These are phyloP conservation scores for Brassica juncea DNA, from an alignment of 345 rosid genomes.

Conservation along the genomic window DNA sequence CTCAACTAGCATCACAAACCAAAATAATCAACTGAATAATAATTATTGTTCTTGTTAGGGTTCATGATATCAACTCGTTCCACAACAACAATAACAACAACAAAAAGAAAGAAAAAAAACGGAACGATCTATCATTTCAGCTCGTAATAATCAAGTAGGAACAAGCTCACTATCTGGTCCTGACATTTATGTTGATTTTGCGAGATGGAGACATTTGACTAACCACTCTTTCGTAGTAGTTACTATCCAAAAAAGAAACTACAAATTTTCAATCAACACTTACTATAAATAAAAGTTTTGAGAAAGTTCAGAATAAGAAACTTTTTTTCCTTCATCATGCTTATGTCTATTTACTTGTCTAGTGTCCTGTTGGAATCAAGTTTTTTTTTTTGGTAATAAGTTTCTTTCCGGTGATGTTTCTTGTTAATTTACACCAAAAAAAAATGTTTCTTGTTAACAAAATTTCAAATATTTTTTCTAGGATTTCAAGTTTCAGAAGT, in stretches of 20 bases:
- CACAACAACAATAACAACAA: background rate
- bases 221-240: constrained; percentile 9
- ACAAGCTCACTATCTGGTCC: constrained; percentile 19
- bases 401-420: background rate
- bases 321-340: background rate
- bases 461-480: background rate
- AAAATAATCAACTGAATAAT: background rate
- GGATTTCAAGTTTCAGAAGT: background rate
- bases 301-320: background rate
- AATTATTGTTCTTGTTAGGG: background rate
- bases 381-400: background rate
- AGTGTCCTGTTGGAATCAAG: background rate
- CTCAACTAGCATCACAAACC: background rate
- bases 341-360: background rate
- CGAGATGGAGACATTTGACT: constrained; percentile 26
- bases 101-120: background rate
- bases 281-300: background rate
- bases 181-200: constrained; percentile 22
- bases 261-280: background rate
- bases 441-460: background rate
- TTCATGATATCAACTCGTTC: background rate
- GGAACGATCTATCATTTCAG: background rate
- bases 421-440: background rate
- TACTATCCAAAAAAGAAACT: background rate
- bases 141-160: constrained; percentile 23